A percentile compares a stretch with the other conserved stretches of the same genome.
Conservation (phyloP, 1,284 basidiomycete genomes). For the Boletus calvinii region DNA sequence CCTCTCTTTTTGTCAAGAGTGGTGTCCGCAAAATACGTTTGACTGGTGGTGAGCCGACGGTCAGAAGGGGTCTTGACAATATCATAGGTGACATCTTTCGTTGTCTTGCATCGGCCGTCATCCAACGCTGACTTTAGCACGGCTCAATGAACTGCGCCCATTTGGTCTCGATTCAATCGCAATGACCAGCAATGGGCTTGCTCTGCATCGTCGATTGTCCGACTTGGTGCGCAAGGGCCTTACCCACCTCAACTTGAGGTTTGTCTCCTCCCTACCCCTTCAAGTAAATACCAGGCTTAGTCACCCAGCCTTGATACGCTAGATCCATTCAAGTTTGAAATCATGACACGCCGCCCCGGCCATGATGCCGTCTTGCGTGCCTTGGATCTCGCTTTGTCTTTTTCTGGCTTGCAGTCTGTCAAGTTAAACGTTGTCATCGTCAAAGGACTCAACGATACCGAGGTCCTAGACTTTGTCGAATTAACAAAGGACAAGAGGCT, state of each 20-base stretch:
- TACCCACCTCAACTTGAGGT: conserved; percentile 84
- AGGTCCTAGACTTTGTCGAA: conserved; percentile 76
- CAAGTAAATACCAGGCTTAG: neutral
- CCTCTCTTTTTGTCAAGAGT: conserved; percentile 74
- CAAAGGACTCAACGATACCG: conserved; percentile 76
- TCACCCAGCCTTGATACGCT: conserved; percentile 74
- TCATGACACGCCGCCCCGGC: conserved; percentile 77
- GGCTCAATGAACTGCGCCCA: conserved; percentile 53
- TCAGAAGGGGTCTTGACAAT: conserved; percentile 74
- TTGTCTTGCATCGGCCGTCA: conserved; percentile 1
- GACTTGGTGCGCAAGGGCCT: conserved; percentile 69
- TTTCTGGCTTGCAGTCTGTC: conserved; percentile 52
- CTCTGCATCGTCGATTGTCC: conserved; percentile 70
- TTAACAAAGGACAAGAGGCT: conserved; percentile 65
- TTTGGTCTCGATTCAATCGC: conserved; percentile 74
- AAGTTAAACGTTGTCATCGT: conserved; percentile 87
- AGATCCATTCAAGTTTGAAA: conserved; percentile 84
- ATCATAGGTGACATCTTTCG: conserved; percentile 54
- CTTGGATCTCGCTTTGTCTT: conserved; percentile 61
- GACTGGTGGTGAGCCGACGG: conserved; percentile 87
- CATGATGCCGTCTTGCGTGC: conserved; percentile 74
- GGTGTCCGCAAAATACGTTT: conserved; percentile 86
- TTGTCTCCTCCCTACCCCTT: conserved; percentile 11
- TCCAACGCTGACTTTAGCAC: conserved; percentile 40
- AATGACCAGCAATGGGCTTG: conserved; percentile 85